Percentiles rank a stretch among this genome's conserved stretches.
phyloP scores from a whole-genome alignment of 2,329 filamentous ascomycete genomes.

The Monilinia fructicola region DNA sequence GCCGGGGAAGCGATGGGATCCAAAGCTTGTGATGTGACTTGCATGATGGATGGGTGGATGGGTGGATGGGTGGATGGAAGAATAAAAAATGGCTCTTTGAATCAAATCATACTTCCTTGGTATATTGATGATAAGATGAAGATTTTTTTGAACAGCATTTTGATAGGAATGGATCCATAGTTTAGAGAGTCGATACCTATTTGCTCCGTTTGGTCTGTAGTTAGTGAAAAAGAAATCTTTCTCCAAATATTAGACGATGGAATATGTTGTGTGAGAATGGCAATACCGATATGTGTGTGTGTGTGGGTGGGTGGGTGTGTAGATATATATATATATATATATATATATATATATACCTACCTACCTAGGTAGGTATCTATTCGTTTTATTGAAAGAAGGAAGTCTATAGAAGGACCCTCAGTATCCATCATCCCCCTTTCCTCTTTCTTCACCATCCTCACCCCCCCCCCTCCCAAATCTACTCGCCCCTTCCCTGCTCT shows the following conservation, averaged over 20 bases:
- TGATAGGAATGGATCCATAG: constrained; percentile 9
- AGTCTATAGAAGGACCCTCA: too few relatives aligned
- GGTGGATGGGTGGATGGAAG: neutral
- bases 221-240: neutral
- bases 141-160: neutral
- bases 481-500: too few relatives aligned
- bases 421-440: too few relatives aligned
- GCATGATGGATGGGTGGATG: neutral
- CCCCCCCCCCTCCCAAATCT: too few relatives aligned
- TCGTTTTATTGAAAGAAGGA: too few relatives aligned
- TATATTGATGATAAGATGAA: constrained; percentile 15
- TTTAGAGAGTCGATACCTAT: constrained; percentile 20
- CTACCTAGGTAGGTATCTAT: too few relatives aligned
- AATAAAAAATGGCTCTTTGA: constrained; percentile 6
- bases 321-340: too few relatives aligned
- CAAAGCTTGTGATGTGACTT: neutral
- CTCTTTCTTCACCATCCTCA: too few relatives aligned
- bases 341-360: neutral
- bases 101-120: neutral
- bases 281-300: too few relatives aligned
- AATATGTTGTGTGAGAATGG: too few relatives aligned
- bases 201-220: constrained; percentile 1
- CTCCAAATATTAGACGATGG: neutral
- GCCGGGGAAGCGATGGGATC: neutral
- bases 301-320: too few relatives aligned